Percentiles rank a stretch among this genome's conserved stretches.
Conservation (phyloP, 768 basidiomycete genomes). For the Rhodotorula graminis region DNA sequence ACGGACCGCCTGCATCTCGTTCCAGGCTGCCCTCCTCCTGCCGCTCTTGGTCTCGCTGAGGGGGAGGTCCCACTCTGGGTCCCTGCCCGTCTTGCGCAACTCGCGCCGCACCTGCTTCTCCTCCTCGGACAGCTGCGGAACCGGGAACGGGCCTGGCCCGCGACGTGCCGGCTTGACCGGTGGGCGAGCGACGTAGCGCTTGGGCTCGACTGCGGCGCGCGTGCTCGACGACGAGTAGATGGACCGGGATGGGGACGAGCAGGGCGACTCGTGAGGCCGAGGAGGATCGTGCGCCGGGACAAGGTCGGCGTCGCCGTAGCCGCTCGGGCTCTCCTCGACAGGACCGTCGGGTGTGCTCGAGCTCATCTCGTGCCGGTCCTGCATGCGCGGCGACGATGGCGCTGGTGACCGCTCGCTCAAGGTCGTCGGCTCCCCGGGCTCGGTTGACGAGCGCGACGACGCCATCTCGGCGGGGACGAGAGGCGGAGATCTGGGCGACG, state of each 20-base stretch:
- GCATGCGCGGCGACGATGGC: background rate
- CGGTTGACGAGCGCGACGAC: background rate
- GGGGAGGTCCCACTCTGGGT: background rate
- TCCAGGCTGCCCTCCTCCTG: background rate
- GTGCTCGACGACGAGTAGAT: background rate
- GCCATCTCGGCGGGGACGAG: background rate
- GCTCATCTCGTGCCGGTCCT: background rate
- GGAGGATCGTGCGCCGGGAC: background rate
- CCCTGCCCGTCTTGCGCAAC: background rate
- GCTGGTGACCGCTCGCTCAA: background rate
- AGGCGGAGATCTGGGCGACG: background rate
- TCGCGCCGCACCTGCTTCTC: background rate
- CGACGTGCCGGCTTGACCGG: background rate
- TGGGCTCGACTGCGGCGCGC: background rate
- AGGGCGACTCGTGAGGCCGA: background rate
- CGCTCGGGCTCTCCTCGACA: too few relatives aligned
- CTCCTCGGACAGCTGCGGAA: background rate
- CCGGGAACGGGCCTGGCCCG: background rate
- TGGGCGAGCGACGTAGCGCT: background rate
- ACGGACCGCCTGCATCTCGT: constrained; percentile 2
- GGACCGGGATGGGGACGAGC: background rate
- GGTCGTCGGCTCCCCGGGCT: background rate
- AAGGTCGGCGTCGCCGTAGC: background rate
- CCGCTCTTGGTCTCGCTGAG: background rate
- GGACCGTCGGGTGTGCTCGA: too few relatives aligned